phyloP scores from a whole-genome alignment of 805 yeast species.

The Teunomyces aglyptinius region DNA sequence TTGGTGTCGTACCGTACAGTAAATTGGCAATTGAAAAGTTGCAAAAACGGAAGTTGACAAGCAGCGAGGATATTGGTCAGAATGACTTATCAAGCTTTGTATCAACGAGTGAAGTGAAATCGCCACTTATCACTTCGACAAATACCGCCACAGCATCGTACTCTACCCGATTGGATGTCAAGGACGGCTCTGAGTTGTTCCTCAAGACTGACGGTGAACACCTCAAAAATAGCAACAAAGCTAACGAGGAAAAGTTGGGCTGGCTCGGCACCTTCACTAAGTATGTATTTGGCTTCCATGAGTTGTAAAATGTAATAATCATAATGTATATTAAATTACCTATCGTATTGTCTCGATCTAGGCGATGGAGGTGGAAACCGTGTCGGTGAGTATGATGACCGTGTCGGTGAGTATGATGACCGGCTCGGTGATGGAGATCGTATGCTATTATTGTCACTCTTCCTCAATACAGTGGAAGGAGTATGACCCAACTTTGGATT shows the following conservation, averaged over 20 bases:
- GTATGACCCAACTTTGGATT: not conserved
- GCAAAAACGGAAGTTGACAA: conserved; percentile 41
- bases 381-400: not conserved
- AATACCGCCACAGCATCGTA: conserved; percentile 11
- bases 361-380: conserved; percentile 5
- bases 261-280: conserved; percentile 31
- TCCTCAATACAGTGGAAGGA: not conserved
- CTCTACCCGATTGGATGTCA: conserved; percentile 33
- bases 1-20: conserved; percentile 69
- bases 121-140: not conserved
- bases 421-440: conserved; percentile 1
- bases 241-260: conserved; percentile 30
- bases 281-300: conserved; percentile 44
- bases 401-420: not conserved
- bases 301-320: conserved; percentile 24
- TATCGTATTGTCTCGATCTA: not conserved
- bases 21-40: conserved; percentile 61
- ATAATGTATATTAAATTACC: conserved; percentile 1
- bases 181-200: conserved; percentile 40
- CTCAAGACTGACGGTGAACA: conserved; percentile 26
- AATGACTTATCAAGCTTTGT: conserved; percentile 12
- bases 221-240: conserved; percentile 17
- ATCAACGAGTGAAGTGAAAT: conserved; percentile 4
- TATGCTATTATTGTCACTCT: not conserved
- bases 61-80: conserved; percentile 50